Conservation (phyloP, 495 filamentous ascomycete species). For the Penicillium simplicissimum region DNA sequence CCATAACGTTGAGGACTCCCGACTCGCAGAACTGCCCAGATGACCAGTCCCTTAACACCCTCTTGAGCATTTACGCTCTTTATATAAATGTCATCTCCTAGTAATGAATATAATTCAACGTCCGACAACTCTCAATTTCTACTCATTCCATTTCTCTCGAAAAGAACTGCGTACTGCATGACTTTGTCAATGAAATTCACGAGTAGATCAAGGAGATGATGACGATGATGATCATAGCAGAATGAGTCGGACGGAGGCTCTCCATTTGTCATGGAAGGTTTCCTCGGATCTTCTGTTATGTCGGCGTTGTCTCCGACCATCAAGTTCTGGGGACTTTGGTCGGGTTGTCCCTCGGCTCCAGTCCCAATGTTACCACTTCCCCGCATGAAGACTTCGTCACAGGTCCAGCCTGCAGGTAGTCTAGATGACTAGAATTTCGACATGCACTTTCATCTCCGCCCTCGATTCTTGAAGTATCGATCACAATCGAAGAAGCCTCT, state of each 20-base stretch:
- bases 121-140: too few relatives aligned
- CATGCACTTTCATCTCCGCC: background rate
- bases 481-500: background rate
- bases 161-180: too few relatives aligned
- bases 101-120: too few relatives aligned
- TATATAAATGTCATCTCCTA: too few relatives aligned
- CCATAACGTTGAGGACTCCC: too few relatives aligned
- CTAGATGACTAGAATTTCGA: background rate
- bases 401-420: background rate
- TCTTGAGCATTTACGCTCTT: too few relatives aligned
- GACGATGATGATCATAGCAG: background rate
- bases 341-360: slow-evolving; percentile 19
- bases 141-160: too few relatives aligned
- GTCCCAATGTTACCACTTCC: slow-evolving; percentile 11
- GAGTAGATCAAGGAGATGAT: too few relatives aligned
- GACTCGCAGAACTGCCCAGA: too few relatives aligned
- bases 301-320: slow-evolving; percentile 10
- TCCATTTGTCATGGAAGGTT: background rate
- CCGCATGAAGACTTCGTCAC: slow-evolving; percentile 17
- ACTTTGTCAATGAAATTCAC: too few relatives aligned
- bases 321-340: background rate
- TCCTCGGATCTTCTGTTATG: background rate
- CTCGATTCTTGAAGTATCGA: background rate
- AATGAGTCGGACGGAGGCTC: background rate
- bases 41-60: too few relatives aligned